Evolutionary conservation across 192 early-diverging fungal genomes (phyloP), one percentile per base, ranked within the genome.

Genomic region (Entomortierella chlamydospora): DNA sequence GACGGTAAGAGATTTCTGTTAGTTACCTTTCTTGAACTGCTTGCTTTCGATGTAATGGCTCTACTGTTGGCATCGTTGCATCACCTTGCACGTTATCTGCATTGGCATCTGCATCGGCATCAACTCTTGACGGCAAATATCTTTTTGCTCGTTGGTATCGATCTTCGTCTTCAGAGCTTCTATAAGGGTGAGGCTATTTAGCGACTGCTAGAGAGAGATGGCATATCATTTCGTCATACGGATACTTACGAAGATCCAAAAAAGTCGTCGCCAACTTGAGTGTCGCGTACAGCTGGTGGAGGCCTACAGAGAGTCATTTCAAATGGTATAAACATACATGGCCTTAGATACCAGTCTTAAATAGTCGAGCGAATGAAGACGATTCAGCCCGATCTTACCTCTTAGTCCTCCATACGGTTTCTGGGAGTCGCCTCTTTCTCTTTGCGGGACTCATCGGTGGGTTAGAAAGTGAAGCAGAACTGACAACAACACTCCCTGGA

Each of bases 361-460:
- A n/a, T n/a, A n/a, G n/a, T n/a, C n/a, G n/a, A n/a, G n/a, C n/a
- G n/a, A n/a, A n/a, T n/a, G n/a, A n/a, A n/a, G n/a, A n/a, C n/a
- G n/a, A n/a, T n/a, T 42, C 9, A 10, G 9, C 20, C 2, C 13
- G 1, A 10, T 1, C 37, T 0, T 69, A 54, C 67, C 50, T 59
- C 4, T 37, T 52, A 11, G 9, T 1, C 28, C 57, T 60, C 0
- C 6, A 1, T 13, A 73, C 11, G 9, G 71, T 53, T 25, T 31
- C 49, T 58, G 71, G 71, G 11, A 73, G 63, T 13, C 39, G 61
- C 22, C 71, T 57, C 25, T 73, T 73, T 37, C 17, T 73, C 30
- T 34, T 23, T 28, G 34, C 20, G 12, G 55, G 52, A 6, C n/a
- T n/a, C n/a, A 28, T 25, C 4, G 52, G 4, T 29, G 52, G 22